Percentiles rank a stretch among this genome's conserved stretches.
Conservation (phyloP, 164 flowering plant genomes). For the Hamamelis virginiana region DNA sequence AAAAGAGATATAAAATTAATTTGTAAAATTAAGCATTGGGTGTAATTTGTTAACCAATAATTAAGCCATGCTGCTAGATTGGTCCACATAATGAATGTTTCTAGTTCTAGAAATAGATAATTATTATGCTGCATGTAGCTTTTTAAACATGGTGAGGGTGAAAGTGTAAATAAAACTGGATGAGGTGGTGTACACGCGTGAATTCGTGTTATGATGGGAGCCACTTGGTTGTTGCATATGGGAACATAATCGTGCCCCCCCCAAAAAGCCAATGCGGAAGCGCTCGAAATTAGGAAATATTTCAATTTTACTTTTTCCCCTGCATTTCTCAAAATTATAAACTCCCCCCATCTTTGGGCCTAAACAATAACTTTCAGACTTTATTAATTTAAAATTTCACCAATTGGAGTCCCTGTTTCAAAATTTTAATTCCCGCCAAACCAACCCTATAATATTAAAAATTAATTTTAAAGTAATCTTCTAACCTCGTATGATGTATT, state of each 20-base stretch:
- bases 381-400: too few relatives aligned
- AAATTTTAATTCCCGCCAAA: too few relatives aligned
- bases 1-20: too few relatives aligned
- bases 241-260: constrained; percentile 28
- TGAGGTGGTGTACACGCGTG: constrained; percentile 21
- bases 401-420: too few relatives aligned
- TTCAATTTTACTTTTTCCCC: neutral
- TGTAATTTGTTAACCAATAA: constrained; percentile 9
- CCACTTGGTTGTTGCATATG: constrained; percentile 24
- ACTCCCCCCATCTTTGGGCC: too few relatives aligned
- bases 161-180: neutral
- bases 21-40: too few relatives aligned
- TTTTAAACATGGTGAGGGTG: constrained; percentile 14
- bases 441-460: too few relatives aligned
- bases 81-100: constrained; percentile 27
- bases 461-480: too few relatives aligned
- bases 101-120: constrained; percentile 2
- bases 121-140: constrained; percentile 9
- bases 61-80: neutral
- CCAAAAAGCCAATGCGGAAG: constrained; percentile 11
- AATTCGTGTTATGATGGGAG: constrained; percentile 24
- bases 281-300: neutral
- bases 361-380: too few relatives aligned
- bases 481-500: too few relatives aligned
- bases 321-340: neutral